Base-by-base conservation (phyloP, 2,329 filamentous ascomycete genomes). In the Aspergillus felis region DNA sequence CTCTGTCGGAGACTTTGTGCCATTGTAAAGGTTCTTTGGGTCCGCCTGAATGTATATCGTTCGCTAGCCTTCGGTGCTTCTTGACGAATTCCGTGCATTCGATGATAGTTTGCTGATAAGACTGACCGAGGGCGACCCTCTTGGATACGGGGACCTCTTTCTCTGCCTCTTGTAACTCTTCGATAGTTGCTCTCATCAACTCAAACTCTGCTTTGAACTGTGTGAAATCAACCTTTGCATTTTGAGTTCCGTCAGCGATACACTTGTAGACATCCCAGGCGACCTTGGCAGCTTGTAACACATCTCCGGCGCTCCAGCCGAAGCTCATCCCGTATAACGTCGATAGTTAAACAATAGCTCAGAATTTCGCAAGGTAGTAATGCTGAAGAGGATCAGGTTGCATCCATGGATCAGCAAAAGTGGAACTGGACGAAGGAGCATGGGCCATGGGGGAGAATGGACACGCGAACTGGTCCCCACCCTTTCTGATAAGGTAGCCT, bases 251-350 rank as follows among this genome's bases (percentile, higher is more conserved):
- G 14, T 27, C 25, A 1, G 47, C 55, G 20, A 60, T 32, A 50
- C 53, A 57, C 17, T 60, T 51, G 42, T 61, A 61, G 41, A 61
- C 50, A 4, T 27, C 24, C 60, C 60, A 61, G 20, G 42, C 55
- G 28, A 51, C 17, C 32, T 38, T 17, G 32, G 32, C 14, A 12
- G 32, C 14, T 38, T 38, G 32, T 38, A 38, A 38, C 14, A 38
- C 32, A 38, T 38, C 32, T 17, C 32, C 32, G 14, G 3, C 32
- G 14, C 32, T 38, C 32, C 32, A 38, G 32, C 32, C 32, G 32
- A 38, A 38, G 32, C 32, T 38, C 32, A 38, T 38, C 32, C 14
- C 32, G 32, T 4, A 38, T 38, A 38, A 38, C 14, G 32, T 38
- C 12, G 12, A 38, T 17, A 38, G 32, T 38, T 17, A 38, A n/a